These are phyloP conservation scores for Plasmodiophora brassicae DNA, from an alignment of 208 protist genomes.

Conservation along the genomic window DNA sequence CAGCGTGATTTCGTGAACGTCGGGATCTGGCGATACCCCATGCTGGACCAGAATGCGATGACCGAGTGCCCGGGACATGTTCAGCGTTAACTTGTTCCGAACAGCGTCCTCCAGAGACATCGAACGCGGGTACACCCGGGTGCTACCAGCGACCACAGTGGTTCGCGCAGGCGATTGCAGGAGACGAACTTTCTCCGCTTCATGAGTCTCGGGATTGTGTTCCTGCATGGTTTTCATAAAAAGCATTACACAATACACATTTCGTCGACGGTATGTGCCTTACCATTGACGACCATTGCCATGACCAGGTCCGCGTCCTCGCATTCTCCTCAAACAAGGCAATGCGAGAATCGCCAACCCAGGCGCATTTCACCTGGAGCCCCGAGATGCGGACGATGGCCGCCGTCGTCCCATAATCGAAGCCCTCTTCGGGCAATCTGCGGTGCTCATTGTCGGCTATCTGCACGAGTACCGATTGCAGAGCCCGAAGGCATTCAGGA, in stretches of 20 bases:
- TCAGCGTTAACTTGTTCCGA: neutral
- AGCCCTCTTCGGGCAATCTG: neutral
- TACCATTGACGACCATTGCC: conserved; percentile 30
- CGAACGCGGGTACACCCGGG: neutral
- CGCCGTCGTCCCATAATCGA: conserved; percentile 5
- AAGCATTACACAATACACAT: too few species aligned
- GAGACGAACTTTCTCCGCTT: neutral
- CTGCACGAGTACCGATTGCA: neutral
- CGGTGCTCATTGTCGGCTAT: conserved; percentile 29
- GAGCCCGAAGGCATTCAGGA: neutral
- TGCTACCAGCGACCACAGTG: neutral
- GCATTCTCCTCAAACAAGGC: neutral
- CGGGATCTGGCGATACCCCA: neutral
- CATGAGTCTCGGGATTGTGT: neutral
- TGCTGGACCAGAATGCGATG: conserved; percentile 9
- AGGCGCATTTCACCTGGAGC: neutral
- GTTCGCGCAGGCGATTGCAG: neutral
- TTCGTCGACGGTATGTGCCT: too few species aligned
- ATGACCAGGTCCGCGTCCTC: neutral
- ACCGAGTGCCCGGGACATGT: neutral
- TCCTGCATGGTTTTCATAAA: too few species aligned
- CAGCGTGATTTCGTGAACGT: neutral
- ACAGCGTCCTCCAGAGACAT: neutral
- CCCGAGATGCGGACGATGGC: neutral
- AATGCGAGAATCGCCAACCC: neutral